phyloP scores from a whole-genome alignment of 208 protist species.

The Crithidia mellificae region DNA sequence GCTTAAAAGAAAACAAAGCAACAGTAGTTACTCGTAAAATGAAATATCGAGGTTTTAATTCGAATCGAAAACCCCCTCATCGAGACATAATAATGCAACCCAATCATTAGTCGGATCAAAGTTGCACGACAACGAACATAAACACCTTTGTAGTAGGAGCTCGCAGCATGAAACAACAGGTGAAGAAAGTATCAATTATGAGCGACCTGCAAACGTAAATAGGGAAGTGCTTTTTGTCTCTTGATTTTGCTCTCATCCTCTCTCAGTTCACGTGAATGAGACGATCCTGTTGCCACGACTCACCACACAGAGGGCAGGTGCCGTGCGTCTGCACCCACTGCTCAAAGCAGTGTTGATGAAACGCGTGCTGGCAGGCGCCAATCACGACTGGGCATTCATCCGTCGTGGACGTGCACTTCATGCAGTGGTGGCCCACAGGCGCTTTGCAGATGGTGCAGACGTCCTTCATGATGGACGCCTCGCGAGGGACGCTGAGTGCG shows the following conservation, averaged over 20 bases:
- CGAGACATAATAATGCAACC: too few relatives aligned
- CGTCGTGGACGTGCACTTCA: conserved; percentile 27
- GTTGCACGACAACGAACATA: too few relatives aligned
- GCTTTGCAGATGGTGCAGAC: conserved; percentile 37
- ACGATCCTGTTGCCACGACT: conserved; percentile 25
- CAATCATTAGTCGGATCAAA: too few relatives aligned
- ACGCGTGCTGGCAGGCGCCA: conserved; percentile 48
- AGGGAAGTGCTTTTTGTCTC: too few relatives aligned
- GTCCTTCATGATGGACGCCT: conserved; percentile 28
- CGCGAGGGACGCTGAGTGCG: conserved; percentile 23
- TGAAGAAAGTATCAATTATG: too few relatives aligned
- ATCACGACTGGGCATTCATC: conserved; percentile 35
- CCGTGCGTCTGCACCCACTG: conserved; percentile 35
- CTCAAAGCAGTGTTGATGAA: conserved; percentile 54
- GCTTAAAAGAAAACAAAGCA: too few relatives aligned
- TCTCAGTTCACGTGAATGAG: not conserved
- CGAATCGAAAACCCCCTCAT: too few relatives aligned
- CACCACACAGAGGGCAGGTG: conserved; percentile 31
- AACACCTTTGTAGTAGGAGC: too few relatives aligned
- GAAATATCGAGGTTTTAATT: too few relatives aligned
- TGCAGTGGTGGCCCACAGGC: conserved; percentile 22
- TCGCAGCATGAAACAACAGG: too few relatives aligned
- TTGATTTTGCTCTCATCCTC: not conserved
- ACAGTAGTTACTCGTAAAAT: too few relatives aligned
- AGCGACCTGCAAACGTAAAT: too few relatives aligned